Evolutionary conservation across 2,329 filamentous ascomycete genomes (phyloP), one percentile per base, ranked within the genome.

Genomic region (Diplocarpon rosae): DNA sequence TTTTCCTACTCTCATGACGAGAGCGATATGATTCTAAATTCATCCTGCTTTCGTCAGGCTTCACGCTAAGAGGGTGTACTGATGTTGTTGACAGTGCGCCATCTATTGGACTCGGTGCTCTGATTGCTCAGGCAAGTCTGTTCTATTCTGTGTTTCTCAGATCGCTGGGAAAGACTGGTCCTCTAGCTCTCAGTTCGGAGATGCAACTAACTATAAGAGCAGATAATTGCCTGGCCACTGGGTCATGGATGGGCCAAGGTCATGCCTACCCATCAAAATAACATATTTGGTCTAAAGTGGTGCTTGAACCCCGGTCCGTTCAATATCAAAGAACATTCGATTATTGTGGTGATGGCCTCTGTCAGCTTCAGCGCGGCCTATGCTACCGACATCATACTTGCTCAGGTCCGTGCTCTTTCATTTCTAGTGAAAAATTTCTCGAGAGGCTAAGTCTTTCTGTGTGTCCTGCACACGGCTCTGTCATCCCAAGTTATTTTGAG

Each of bases 251-350:
- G 54, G 45, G 50, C 46, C 80, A 56, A 80, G 72, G 31, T 51
- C 31, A 36, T 54, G 5, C 54, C 54, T 12, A 52, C 37, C 7
- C 50, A 41, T 15, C 42, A 46, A 10, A 52, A 54, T 30, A 66
- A 56, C 28, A 70, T 69, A 1, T 72, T 78, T 50, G 77, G 77
- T 12, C 41, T 69, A 4, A 62, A 55, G 20, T 78, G 72, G 69
- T 70, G 67, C 20, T 63, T 82, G 20, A 83, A 82, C 45, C 77
- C 79, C 0, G 77, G 78, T 0, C 78, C 78, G 0, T 83, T 83
- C 62, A 83, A 79, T 54, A 70, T 80, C 59, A 83, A 83, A 62
- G 79, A 83, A 57, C 79, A 83, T 59, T 64, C 75, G 36, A 72
- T 83, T 46, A 80, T 83, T 43, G 73, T 76, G n/a, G 74, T 24